These are phyloP conservation scores for Cryomyces antarcticus DNA, from an alignment of 495 filamentous ascomycete species.

Conservation along the genomic window DNA sequence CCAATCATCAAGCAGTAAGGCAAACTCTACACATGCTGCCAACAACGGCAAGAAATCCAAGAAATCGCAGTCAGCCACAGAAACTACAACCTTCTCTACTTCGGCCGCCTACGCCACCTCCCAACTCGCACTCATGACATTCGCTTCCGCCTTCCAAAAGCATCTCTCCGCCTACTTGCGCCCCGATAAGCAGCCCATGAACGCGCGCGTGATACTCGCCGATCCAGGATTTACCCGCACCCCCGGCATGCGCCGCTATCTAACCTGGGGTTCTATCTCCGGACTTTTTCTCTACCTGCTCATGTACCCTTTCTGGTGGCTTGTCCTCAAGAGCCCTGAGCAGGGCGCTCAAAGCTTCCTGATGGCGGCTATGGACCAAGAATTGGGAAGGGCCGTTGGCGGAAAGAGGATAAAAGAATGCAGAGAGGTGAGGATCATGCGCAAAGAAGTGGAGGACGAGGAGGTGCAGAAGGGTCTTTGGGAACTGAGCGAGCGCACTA, in stretches of 20 bases:
- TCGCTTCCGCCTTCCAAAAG: constrained; percentile 74
- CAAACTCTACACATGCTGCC: not conserved
- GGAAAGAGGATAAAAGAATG: constrained; percentile 66
- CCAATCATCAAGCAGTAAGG: constrained; percentile 14
- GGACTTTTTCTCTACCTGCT: constrained; percentile 62
- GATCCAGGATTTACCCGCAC: constrained; percentile 75
- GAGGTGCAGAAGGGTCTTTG: constrained; percentile 63
- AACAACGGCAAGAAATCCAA: not conserved
- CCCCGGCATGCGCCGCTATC: constrained; percentile 67
- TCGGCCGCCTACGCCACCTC: constrained; percentile 51
- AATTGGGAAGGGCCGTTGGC: constrained; percentile 36
- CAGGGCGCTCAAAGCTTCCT: constrained; percentile 77
- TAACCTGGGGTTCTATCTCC: constrained; percentile 65
- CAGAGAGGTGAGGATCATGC: constrained; percentile 44
- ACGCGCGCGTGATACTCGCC: constrained; percentile 59
- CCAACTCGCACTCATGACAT: constrained; percentile 76
- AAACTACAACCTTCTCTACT: constrained; percentile 12
- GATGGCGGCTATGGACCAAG: constrained; percentile 63
- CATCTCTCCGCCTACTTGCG: constrained; percentile 63
- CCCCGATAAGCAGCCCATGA: constrained; percentile 62
- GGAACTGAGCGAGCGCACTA: constrained; percentile 68
- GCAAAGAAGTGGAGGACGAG: constrained; percentile 61
- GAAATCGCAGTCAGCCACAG: not conserved
- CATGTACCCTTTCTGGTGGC: constrained; percentile 63
- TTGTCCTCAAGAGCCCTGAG: constrained; percentile 63